A percentile compares a stretch with the other conserved stretches of the same genome.
These are phyloP conservation scores for Diutina sp. DNA, from an alignment of 1,139 yeast genomes.

Conservation along the genomic window DNA sequence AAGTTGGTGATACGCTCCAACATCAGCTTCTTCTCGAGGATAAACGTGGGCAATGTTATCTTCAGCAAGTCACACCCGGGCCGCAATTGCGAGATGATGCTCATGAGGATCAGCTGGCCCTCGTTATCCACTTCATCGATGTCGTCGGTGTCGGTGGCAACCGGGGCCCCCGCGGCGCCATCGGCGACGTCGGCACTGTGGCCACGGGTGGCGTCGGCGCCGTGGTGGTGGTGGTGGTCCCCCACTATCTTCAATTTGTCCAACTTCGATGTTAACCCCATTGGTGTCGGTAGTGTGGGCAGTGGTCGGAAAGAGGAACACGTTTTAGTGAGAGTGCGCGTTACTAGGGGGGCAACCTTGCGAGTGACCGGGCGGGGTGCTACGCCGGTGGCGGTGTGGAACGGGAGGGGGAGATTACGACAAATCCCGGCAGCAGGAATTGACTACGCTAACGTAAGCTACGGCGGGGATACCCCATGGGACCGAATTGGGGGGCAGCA, in stretches of 20 bases:
- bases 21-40: constrained; percentile 91
- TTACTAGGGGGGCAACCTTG: neutral
- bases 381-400: neutral
- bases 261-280: constrained; percentile 26
- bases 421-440: neutral
- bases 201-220: neutral
- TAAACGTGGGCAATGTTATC: constrained; percentile 89
- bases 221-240: constrained; percentile 2
- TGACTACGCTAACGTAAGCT: neutral
- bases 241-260: constrained; percentile 17
- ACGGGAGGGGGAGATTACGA: neutral
- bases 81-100: constrained; percentile 80
- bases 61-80: constrained; percentile 87
- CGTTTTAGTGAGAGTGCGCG: neutral
- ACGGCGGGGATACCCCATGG: neutral
- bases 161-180: constrained; percentile 3
- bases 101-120: constrained; percentile 73
- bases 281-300: constrained; percentile 5
- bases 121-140: constrained; percentile 87
- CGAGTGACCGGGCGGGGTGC: neutral
- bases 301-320: neutral
- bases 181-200: neutral
- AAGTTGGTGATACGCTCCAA: constrained; percentile 87
- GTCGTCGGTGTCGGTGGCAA: constrained; percentile 34
- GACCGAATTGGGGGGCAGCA: neutral